Evolutionary conservation across 106 monocot genomes (phyloP).

Genomic region (Iris macrosiphon): DNA sequence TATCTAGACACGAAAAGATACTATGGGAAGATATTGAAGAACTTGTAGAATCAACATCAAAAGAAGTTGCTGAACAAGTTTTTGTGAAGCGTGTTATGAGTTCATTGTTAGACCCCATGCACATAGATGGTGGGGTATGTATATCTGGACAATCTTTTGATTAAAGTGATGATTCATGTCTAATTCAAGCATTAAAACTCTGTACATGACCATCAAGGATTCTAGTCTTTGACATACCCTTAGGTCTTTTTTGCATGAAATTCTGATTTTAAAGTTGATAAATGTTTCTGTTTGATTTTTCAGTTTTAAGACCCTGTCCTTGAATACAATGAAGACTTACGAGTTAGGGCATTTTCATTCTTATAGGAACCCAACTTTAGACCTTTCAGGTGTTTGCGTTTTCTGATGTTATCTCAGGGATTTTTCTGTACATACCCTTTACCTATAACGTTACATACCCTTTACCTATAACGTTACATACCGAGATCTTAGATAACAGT

Average conservation of each 20-base stretch:
- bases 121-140: conserved; percentile 74
- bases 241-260: not conserved
- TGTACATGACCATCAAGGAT: not conserved
- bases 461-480: not conserved
- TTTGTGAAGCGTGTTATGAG: conserved; percentile 47
- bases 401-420: no score
- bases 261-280: not conserved
- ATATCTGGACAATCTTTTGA: not conserved
- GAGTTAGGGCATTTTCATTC: no score
- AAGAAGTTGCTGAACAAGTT: conserved; percentile 33
- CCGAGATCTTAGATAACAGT: not conserved
- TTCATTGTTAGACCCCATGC: conserved; percentile 40
- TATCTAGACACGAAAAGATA: conserved; percentile 45
- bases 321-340: no score
- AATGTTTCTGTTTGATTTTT: no score
- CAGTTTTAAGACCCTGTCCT: no score
- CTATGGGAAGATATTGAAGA: conserved; percentile 52
- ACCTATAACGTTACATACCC: not conserved
- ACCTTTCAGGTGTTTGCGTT: no score
- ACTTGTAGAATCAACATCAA: conserved; percentile 36
- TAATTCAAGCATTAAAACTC: not conserved
- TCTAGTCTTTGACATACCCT: not conserved
- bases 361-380: no score
- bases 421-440: no score
- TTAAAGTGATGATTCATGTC: not conserved